phyloP scores from a whole-genome alignment of 441 rosid species.

The Jatropha multifida region DNA sequence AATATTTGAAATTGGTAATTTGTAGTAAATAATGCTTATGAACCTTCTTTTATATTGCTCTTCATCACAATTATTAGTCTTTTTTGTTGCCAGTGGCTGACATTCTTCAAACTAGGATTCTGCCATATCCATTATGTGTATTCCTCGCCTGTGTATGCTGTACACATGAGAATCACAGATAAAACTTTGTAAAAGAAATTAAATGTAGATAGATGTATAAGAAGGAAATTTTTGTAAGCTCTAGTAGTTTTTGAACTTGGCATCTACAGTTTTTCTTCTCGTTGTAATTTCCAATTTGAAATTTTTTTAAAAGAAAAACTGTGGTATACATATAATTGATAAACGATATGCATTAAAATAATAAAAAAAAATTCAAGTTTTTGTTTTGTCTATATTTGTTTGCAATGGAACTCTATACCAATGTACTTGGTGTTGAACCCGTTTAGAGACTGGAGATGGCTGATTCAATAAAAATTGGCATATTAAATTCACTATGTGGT shows the following conservation, averaged over 20 bases:
- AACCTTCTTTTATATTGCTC: neutral
- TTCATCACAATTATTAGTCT: neutral
- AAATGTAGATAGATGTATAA: neutral
- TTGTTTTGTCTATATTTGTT: too few relatives aligned
- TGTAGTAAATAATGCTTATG: slow-evolving; percentile 6
- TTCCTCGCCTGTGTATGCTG: neutral
- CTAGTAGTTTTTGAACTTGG: slow-evolving; percentile 1
- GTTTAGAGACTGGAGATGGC: too few relatives aligned
- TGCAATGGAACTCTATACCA: too few relatives aligned
- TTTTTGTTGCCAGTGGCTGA: neutral
- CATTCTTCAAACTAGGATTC: slow-evolving; percentile 4
- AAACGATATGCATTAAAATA: neutral
- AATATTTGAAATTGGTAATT: neutral
- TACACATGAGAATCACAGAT: neutral
- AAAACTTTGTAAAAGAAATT: neutral
- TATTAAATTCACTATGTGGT: neutral
- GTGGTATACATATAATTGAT: neutral
- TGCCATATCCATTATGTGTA: neutral
- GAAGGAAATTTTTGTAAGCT: neutral
- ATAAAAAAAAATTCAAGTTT: too few relatives aligned
- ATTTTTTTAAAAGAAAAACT: neutral
- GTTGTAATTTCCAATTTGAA: too few relatives aligned
- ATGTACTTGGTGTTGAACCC: too few relatives aligned
- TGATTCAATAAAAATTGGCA: neutral
- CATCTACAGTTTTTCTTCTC: too few relatives aligned